Base-by-base conservation (phyloP, 768 basidiomycete species). In the Daedalea quercina region DNA sequence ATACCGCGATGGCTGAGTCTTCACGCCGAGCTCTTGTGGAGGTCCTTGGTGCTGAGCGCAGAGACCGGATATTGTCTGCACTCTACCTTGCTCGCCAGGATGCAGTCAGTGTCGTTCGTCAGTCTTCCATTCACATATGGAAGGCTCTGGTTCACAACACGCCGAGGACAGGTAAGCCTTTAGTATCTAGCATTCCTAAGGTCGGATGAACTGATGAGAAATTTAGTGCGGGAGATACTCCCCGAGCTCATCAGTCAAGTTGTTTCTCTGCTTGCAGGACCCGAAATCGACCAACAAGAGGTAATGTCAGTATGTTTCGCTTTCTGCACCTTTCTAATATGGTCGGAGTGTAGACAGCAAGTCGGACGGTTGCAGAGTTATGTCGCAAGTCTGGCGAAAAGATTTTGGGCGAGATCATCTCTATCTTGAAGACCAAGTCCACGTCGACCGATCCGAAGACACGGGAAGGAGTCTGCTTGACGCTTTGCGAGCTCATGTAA, bases 141-240 rank as follows among this genome's bases (percentile, higher is more conserved):
- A 98, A 98, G 70, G 95, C 93, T 3, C 76, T 98, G 57, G 94
- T 99, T 9, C 82, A 92, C 66, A 98, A 95, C 61, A 95, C 93
- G 0, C 94, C 92, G 4, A 77, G 87, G 43, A 95, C 93, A 58
- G 86, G 92, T 92, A 64, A 52, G 19, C 43, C 46, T 31, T 49
- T 33, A 28, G 20, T 15, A 46, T 31, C 34, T 35, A 26, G 23
- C 42, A 15, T 53, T 12, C 11, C 41, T n/a, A 2, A 15, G 13
- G 37, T 4, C 26, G 43, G 20, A 1, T 47, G 48, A 44, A 54
- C 51, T 56, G 52, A n/a, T n/a, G n/a, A n/a, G n/a, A 57, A 49
- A 9, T 60, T 33, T 56, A 89, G 90, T 88, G 19, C 85, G 94
- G 55, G 95, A 98, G 66, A 87, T 98, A 54, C 75, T 99, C 41